Evolutionary conservation across 257 asterid genomes (phyloP).

Genomic region (Solanum sejunctum): DNA sequence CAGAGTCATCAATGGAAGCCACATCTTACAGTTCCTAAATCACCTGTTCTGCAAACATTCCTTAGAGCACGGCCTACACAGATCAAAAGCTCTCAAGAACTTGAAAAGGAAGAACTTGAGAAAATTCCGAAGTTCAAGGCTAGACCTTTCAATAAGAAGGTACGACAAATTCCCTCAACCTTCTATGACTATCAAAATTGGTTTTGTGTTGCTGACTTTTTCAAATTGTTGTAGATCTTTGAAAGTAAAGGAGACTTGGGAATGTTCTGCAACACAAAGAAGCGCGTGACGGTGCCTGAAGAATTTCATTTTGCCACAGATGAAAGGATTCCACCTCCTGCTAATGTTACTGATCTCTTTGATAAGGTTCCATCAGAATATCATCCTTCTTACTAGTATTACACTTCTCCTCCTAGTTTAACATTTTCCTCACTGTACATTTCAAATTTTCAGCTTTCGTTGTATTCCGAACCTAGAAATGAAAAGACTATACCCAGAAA

Average conservation of each 20-base stretch:
- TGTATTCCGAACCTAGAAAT: slow-evolving; percentile 52
- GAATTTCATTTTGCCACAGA: slow-evolving; percentile 84
- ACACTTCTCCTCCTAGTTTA: neutral
- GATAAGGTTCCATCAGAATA: slow-evolving; percentile 42
- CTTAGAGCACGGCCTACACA: slow-evolving; percentile 76
- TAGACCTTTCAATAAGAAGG: slow-evolving; percentile 86
- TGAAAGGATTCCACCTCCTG: slow-evolving; percentile 73
- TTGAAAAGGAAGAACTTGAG: slow-evolving; percentile 63
- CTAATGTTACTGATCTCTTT: slow-evolving; percentile 55
- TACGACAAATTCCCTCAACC: neutral
- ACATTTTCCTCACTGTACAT: neutral
- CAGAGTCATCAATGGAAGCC: slow-evolving; percentile 68
- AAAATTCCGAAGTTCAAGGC: slow-evolving; percentile 79
- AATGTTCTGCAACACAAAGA: slow-evolving; percentile 60
- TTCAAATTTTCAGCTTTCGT: slow-evolving; percentile 48
- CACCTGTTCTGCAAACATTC: slow-evolving; percentile 74
- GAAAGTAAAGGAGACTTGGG: slow-evolving; percentile 94
- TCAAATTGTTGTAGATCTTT: slow-evolving; percentile 39
- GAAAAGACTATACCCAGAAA: slow-evolving; percentile 52
- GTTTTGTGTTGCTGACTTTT: neutral
- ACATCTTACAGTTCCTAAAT: slow-evolving; percentile 72
- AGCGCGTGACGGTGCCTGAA: slow-evolving; percentile 65
- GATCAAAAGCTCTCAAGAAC: slow-evolving; percentile 58
- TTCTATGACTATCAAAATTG: neutral
- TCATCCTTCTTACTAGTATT: neutral